Evolutionary conservation across 2,329 filamentous ascomycete genomes (phyloP).

Genomic region (Fusarium torulosum): DNA sequence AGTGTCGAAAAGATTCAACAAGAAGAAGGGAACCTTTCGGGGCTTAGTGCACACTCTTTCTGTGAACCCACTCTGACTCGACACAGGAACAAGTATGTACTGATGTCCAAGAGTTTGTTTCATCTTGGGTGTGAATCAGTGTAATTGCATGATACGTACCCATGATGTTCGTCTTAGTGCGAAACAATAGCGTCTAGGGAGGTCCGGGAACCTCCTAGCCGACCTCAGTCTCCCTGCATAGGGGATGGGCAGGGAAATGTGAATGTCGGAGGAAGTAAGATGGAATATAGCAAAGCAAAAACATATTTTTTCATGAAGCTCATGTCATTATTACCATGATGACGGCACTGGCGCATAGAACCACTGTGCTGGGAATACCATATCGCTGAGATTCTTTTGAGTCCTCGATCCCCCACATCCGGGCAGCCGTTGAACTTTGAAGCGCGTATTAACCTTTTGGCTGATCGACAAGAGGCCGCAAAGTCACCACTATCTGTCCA

Average conservation of each 20-base stretch:
- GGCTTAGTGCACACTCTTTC: background rate
- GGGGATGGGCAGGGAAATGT: no score
- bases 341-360: no score
- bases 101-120: background rate
- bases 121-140: background rate
- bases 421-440: background rate
- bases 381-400: background rate
- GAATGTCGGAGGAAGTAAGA: background rate
- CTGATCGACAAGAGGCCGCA: background rate
- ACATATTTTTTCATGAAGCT: no score
- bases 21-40: no score
- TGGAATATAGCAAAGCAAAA: background rate
- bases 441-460: background rate
- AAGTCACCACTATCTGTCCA: background rate
- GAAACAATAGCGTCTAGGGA: constrained; percentile 34
- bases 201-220: background rate
- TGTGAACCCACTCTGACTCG: background rate
- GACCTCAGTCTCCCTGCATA: background rate
- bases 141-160: background rate
- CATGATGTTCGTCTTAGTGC: constrained; percentile 31
- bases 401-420: background rate
- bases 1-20: background rate
- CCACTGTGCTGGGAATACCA: background rate
- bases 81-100: background rate
- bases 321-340: no score